Conservation (phyloP, 106 monocot genomes). For the Phalaenopsis equestris region DNA sequence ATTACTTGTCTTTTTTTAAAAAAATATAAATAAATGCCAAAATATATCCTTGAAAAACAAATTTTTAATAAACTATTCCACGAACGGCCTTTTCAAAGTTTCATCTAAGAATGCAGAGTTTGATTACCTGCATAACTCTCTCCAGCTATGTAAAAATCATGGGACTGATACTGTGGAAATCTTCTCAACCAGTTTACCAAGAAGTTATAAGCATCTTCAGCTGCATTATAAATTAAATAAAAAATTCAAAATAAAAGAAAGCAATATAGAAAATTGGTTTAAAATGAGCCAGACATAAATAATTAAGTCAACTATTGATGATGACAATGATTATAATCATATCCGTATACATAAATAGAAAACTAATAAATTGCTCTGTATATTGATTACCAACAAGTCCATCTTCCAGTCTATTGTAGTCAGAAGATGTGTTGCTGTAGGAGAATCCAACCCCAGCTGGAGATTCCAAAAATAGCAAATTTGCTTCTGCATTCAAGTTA, state of each 20-base stretch:
- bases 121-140: constrained; percentile 68
- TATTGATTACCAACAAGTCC: constrained; percentile 57
- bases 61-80: too few species aligned
- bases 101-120: too few species aligned
- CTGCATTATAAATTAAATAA: constrained; percentile 15
- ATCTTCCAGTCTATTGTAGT: constrained; percentile 50
- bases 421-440: constrained; percentile 68
- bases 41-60: too few species aligned
- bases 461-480: constrained; percentile 67
- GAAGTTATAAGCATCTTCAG: constrained; percentile 68
- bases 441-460: constrained; percentile 72
- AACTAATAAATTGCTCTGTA: neutral
- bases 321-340: neutral
- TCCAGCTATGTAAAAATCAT: constrained; percentile 64
- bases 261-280: neutral
- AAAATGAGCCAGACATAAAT: neutral
- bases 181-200: constrained; percentile 57
- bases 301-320: neutral
- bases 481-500: constrained; percentile 43
- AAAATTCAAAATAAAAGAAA: neutral
- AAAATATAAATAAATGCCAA: too few species aligned
- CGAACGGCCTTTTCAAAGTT: too few species aligned
- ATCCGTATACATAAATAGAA: too few species aligned
- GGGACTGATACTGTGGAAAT: constrained; percentile 55
- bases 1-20: too few species aligned